A percentile compares a stretch with the other conserved stretches of the same genome.
These are phyloP conservation scores for Eucommia ulmoides DNA, from an alignment of 257 asterid species.

Conservation along the genomic window DNA sequence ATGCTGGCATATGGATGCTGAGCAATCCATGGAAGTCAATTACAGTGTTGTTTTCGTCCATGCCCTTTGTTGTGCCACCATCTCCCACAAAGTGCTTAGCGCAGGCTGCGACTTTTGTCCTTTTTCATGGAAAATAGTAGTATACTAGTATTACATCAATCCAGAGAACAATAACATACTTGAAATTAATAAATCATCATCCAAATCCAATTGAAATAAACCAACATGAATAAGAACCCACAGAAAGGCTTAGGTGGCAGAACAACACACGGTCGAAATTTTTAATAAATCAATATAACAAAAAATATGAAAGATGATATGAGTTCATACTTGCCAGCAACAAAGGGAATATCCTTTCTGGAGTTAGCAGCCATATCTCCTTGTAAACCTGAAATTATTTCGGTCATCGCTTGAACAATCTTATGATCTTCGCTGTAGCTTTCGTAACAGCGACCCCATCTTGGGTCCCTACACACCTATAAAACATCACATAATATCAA, in stretches of 20 bases:
- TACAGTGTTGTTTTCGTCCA: constrained; percentile 47
- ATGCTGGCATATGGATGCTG: constrained; percentile 64
- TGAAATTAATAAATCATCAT: neutral
- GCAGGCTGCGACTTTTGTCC: constrained; percentile 64
- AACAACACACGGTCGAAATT: neutral
- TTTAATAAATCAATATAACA: neutral
- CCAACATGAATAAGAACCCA: too few relatives aligned
- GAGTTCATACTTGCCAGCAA: constrained; percentile 53
- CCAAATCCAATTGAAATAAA: neutral
- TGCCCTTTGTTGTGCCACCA: constrained; percentile 57
- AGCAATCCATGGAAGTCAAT: constrained; percentile 29
- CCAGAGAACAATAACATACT: neutral
- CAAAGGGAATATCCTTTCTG: constrained; percentile 49
- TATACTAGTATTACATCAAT: neutral
- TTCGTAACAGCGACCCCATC: constrained; percentile 97
- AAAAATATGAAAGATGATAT: neutral
- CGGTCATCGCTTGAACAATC: constrained; percentile 72
- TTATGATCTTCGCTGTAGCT: constrained; percentile 81
- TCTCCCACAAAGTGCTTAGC: constrained; percentile 76
- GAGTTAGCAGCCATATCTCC: constrained; percentile 58
- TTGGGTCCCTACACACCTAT: constrained; percentile 87
- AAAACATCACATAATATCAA: constrained; percentile 2
- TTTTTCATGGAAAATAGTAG: constrained; percentile 9
- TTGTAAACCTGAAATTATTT: constrained; percentile 84
- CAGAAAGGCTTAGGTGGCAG: neutral